Base-by-base conservation (phyloP, 805 yeast genomes). In the Pichia heedii region DNA sequence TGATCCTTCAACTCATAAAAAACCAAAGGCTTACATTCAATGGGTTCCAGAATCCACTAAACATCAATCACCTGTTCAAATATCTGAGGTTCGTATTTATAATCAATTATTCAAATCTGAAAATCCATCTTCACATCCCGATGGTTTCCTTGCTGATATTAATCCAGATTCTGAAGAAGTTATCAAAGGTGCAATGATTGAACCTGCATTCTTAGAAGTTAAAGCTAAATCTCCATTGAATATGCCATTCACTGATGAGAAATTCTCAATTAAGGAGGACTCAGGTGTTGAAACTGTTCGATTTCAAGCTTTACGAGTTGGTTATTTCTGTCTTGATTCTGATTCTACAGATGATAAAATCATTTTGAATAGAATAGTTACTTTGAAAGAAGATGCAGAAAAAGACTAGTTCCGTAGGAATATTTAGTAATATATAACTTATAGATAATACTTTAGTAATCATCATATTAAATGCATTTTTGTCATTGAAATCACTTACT, bases 281-380 rank as follows among this genome's bases (percentile, higher is more conserved):
- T 72, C 72, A 29, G 74, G 77, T 4, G 76, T 79, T 37, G 95
- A 89, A 62, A 76, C 89, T n/a, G 87, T 85, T 27, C 78, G 98
- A 65, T 93, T 93, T 87, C 98, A 93, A 70, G 98, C 96, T 26
- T 76, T 93, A 65, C 79, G 98, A 68, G 90, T 86, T 37, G 98
- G 98, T 26, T 93, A 93, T 66, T 93, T 88, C 76, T 81, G 96
- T 58, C 63, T 87, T 61, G 98, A 93, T 62, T 76, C 74, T 53
- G 97, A 90, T 50, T 67, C 85, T 44, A 66, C 71, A 10, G 71
- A 67, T 18, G 81, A 76, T 24, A 71, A 68, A 46, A 66, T 89
- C 50, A 73, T 93, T 29, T 70, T 93, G 60, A 93, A 93, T 68
- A 77, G 96, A 63, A 87, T 90, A 56, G 98, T 93, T 35, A 82